These are phyloP conservation scores for Papilionanthe hybrid DNA, from an alignment of 116 monocot genomes.

Conservation along the genomic window DNA sequence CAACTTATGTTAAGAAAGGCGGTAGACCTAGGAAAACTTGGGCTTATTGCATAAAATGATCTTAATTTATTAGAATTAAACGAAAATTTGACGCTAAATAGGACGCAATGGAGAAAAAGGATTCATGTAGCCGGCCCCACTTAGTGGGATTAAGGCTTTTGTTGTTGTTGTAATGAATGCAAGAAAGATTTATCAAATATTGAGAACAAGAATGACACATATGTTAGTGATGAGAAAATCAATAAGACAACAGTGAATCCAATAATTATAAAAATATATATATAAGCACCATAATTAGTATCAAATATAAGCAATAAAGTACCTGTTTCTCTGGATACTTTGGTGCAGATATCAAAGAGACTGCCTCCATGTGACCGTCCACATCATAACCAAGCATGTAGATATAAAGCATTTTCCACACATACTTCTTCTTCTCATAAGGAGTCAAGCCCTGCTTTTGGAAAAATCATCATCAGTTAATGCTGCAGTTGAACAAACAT, in stretches of 20 bases:
- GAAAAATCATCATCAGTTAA: conserved; percentile 6
- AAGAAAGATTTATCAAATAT: neutral
- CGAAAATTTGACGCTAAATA: too few species aligned
- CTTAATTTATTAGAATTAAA: too few species aligned
- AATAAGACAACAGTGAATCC: neutral
- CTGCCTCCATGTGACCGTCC: conserved; percentile 88
- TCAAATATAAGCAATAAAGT: conserved; percentile 4
- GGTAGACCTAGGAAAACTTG: too few species aligned
- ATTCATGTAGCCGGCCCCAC: too few species aligned
- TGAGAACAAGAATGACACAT: neutral
- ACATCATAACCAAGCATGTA: conserved; percentile 99
- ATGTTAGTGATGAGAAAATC: neutral
- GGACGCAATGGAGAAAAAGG: too few species aligned
- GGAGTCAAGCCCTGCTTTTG: conserved; percentile 68
- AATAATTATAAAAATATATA: neutral
- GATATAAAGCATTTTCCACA: conserved; percentile 99
- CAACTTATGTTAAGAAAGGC: too few species aligned
- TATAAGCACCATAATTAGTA: neutral
- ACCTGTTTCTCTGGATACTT: conserved; percentile 99
- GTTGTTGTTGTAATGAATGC: too few species aligned
- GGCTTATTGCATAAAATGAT: too few species aligned
- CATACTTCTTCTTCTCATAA: conserved; percentile 98
- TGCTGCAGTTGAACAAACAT: neutral
- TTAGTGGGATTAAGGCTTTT: too few species aligned
- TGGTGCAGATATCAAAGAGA: conserved; percentile 96